Percentiles rank a stretch among this genome's conserved stretches.
These are phyloP conservation scores for Guillardia theta DNA, from an alignment of 78 protist species.

Conservation along the genomic window DNA sequence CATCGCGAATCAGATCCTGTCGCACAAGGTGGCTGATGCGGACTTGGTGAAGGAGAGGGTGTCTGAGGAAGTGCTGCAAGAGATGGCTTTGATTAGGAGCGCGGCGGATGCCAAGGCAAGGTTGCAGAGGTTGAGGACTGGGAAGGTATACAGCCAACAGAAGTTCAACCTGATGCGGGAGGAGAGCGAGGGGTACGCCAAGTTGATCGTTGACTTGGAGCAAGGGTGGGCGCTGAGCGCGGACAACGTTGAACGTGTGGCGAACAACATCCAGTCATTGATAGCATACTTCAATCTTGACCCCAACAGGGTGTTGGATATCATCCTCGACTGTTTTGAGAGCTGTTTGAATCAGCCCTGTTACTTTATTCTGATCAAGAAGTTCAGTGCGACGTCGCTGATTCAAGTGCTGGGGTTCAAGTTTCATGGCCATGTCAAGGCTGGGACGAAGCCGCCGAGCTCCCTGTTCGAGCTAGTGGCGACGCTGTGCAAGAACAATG, in stretches of 20 bases:
- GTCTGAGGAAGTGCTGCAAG: neutral
- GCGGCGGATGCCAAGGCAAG: neutral
- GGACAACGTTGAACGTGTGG: neutral
- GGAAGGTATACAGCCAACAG: slow-evolving; percentile 41
- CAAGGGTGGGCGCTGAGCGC: neutral
- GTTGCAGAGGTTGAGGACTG: neutral
- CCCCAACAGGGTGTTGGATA: slow-evolving; percentile 76
- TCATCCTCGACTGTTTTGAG: slow-evolving; percentile 66
- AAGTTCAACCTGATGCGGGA: slow-evolving; percentile 76
- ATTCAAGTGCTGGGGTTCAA: slow-evolving; percentile 55
- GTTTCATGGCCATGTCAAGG: neutral
- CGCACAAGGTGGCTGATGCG: neutral
- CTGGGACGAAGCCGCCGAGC: neutral
- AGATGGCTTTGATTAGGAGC: neutral
- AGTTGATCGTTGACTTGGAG: slow-evolving; percentile 40
- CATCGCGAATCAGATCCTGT: too few species aligned
- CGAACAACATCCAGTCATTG: neutral
- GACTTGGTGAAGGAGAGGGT: neutral
- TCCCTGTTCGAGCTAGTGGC: neutral
- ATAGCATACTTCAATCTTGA: slow-evolving; percentile 76
- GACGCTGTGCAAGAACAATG: neutral
- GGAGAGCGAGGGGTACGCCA: slow-evolving; percentile 80
- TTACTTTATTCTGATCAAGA: neutral
- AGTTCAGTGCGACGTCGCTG: neutral
- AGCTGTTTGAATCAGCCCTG: slow-evolving; percentile 5